phyloP scores from a whole-genome alignment of 306 rosid genomes.

The Quercus robur region DNA sequence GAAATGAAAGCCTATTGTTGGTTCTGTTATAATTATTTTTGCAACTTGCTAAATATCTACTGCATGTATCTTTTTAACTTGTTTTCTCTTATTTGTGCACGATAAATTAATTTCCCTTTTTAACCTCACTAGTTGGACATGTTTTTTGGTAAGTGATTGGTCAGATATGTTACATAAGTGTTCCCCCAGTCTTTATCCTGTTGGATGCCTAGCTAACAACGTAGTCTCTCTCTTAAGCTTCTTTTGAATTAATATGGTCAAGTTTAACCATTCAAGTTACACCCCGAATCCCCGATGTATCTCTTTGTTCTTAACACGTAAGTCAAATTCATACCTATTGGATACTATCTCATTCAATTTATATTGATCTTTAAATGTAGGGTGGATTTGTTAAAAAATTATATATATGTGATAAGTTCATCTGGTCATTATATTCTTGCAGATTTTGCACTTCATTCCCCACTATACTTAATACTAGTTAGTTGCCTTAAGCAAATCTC shows the following conservation, averaged over 20 bases:
- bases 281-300: no score
- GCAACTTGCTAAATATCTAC: neutral
- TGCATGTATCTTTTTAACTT: neutral
- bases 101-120: neutral
- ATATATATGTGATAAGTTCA: neutral
- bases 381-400: no score
- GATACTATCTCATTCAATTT: no score
- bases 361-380: no score
- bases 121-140: neutral
- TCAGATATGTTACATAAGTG: neutral
- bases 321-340: no score
- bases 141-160: neutral
- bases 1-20: neutral
- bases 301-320: no score
- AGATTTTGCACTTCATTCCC: neutral
- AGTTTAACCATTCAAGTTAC: no score
- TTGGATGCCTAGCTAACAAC: neutral
- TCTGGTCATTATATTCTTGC: neutral
- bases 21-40: neutral
- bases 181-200: constrained; percentile 4
- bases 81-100: neutral
- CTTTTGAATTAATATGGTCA: neutral
- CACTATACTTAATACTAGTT: no score
- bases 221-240: neutral
- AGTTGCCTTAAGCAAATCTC: neutral